Evolutionary conservation across 106 monocot genomes (phyloP).

Genomic region (Phalaenopsis aphrodite): DNA sequence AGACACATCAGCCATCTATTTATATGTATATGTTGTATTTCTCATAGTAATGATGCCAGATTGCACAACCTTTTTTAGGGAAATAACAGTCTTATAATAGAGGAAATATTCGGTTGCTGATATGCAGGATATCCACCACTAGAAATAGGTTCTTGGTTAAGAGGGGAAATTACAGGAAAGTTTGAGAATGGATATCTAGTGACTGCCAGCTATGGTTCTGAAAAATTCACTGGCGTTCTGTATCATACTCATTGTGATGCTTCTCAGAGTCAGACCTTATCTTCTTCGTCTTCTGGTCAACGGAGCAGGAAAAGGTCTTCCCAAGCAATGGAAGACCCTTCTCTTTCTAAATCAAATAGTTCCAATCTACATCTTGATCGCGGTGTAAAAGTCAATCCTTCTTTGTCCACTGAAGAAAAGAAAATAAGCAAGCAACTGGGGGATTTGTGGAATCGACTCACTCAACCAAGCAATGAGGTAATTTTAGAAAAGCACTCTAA

Average conservation of each 20-base stretch:
- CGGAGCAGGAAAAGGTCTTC: constrained; percentile 6
- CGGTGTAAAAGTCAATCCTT: background rate
- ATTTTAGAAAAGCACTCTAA: background rate
- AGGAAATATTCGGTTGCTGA: background rate
- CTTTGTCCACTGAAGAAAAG: constrained; percentile 1
- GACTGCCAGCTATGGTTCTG: constrained; percentile 11
- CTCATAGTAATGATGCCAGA: background rate
- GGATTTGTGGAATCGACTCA: constrained; percentile 9
- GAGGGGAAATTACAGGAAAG: constrained; percentile 15
- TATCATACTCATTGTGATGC: constrained; percentile 7
- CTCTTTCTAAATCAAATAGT: background rate
- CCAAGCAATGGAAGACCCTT: background rate
- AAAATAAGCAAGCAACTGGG: constrained; percentile 7
- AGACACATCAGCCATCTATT: background rate
- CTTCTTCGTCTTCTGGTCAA: constrained; percentile 2
- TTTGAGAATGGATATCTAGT: constrained; percentile 24
- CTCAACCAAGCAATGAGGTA: constrained; percentile 11
- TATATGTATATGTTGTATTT: background rate
- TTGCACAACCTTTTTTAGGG: background rate
- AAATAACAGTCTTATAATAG: background rate
- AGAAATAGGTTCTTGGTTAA: constrained; percentile 10
- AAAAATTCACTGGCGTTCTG: constrained; percentile 11
- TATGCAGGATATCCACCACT: constrained; percentile 5
- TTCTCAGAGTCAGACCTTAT: background rate
- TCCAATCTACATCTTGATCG: background rate